Percentiles rank a stretch among this genome's conserved stretches.
Conservation (phyloP, 2,329 filamentous ascomycete species). For the Sclerotinia borealis region DNA sequence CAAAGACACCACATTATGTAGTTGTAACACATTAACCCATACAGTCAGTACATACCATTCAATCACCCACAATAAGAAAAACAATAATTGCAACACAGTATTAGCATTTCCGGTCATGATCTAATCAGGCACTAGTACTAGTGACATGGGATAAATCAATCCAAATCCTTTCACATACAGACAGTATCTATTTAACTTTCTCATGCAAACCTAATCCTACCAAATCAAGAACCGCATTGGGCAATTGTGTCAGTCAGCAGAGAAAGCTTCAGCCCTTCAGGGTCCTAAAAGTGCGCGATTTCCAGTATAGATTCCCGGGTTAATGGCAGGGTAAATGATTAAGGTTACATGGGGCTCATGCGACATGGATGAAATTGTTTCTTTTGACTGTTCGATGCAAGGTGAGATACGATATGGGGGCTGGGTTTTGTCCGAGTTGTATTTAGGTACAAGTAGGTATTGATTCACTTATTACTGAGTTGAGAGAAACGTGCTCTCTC, state of each 20-base stretch:
- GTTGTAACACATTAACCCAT: not conserved
- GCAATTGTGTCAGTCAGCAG: too few species aligned
- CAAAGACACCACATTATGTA: not conserved
- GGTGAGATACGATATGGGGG: not conserved
- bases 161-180: not conserved
- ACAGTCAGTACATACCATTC: too few species aligned
- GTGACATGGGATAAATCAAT: not conserved
- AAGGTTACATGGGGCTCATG: slow-evolving; percentile 1
- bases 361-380: not conserved
- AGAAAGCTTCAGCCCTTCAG: slow-evolving; percentile 1
- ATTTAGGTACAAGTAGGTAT: not conserved
- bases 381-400: not conserved
- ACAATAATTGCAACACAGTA: not conserved
- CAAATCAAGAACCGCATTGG: not conserved
- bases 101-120: not conserved
- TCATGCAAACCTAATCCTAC: not conserved
- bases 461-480: too few species aligned
- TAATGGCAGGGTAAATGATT: not conserved
- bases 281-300: slow-evolving; percentile 2
- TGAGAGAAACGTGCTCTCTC: not conserved
- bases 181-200: not conserved
- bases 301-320: too few species aligned
- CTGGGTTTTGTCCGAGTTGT: not conserved
- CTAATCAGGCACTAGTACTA: not conserved
- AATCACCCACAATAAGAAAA: not conserved